Percentiles rank a stretch among this genome's conserved stretches.
Conservation (phyloP, 768 basidiomycete genomes). For the Hydnum rufescens region DNA sequence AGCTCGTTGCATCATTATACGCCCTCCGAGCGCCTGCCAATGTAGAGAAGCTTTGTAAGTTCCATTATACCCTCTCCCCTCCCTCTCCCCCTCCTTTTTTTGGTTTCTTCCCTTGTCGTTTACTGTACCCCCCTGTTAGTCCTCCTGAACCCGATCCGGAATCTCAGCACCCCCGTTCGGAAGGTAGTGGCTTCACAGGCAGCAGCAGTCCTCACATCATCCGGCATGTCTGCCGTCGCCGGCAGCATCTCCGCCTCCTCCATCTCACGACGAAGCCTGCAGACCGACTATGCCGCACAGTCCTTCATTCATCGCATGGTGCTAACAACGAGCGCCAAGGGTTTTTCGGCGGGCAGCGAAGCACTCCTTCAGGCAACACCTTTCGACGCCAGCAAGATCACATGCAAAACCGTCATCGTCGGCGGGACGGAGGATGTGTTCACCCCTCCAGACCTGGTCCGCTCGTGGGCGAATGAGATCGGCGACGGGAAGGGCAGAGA, state of each 20-base stretch:
- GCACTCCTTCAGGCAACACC: not conserved
- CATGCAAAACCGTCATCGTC: not conserved
- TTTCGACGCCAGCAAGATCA: too few relatives aligned
- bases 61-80: not conserved
- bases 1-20: not conserved
- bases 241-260: not conserved
- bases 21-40: not conserved
- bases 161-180: not conserved
- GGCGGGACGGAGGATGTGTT: not conserved
- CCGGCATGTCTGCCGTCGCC: not conserved
- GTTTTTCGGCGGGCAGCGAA: not conserved
- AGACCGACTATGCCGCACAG: not conserved
- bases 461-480: not conserved
- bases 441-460: not conserved
- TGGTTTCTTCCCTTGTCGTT: too few relatives aligned
- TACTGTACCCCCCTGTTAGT: not conserved
- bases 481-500: not conserved
- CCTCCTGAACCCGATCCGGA: not conserved
- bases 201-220: not conserved
- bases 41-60: not conserved
- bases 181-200: not conserved
- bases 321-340: not conserved
- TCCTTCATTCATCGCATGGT: not conserved
- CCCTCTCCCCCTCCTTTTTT: too few relatives aligned
- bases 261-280: not conserved